A percentile compares a stretch with the other conserved stretches of the same genome.
phyloP scores from a whole-genome alignment of 2,329 filamentous ascomycete genomes.

The Microsporum ferrugineum region DNA sequence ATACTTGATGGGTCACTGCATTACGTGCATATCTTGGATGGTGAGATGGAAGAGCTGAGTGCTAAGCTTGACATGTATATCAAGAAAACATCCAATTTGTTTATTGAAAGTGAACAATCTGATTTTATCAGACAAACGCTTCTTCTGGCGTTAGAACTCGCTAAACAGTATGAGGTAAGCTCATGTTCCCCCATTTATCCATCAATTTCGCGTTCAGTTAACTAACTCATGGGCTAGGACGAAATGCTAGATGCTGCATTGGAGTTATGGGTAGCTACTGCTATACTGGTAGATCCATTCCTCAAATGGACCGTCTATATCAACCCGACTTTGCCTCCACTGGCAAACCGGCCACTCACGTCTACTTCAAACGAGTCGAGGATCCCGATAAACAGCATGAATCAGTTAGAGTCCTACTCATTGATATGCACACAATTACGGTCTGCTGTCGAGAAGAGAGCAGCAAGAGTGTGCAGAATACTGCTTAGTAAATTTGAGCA shows the following conservation, averaged over 20 bases:
- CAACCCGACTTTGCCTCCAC: conserved; percentile 33
- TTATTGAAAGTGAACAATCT: conserved; percentile 41
- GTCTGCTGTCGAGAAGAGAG: conserved; percentile 45
- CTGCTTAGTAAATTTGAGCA: conserved; percentile 51
- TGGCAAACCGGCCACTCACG: conserved; percentile 27
- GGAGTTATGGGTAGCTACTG: conserved; percentile 47
- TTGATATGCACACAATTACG: conserved; percentile 45
- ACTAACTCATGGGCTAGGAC: conserved; percentile 24
- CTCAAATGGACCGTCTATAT: conserved; percentile 40
- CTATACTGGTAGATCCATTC: conserved; percentile 41
- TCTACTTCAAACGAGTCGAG: conserved; percentile 31
- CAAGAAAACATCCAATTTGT: conserved; percentile 37
- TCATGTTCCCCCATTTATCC: background rate
- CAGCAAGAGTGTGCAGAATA: conserved; percentile 40
- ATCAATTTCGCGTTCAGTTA: background rate
- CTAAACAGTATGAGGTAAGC: conserved; percentile 28
- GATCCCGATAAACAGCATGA: conserved; percentile 29
- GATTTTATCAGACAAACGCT: conserved; percentile 43
- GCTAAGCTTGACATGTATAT: conserved; percentile 45
- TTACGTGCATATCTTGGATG: conserved; percentile 40
- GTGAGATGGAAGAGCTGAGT: conserved; percentile 39
- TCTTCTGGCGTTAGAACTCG: conserved; percentile 28
- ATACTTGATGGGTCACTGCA: conserved; percentile 25
- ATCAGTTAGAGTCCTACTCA: conserved; percentile 35
- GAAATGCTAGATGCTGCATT: conserved; percentile 40